phyloP scores from a whole-genome alignment of 495 filamentous ascomycete species.

The Annulohypoxylon nitens region DNA sequence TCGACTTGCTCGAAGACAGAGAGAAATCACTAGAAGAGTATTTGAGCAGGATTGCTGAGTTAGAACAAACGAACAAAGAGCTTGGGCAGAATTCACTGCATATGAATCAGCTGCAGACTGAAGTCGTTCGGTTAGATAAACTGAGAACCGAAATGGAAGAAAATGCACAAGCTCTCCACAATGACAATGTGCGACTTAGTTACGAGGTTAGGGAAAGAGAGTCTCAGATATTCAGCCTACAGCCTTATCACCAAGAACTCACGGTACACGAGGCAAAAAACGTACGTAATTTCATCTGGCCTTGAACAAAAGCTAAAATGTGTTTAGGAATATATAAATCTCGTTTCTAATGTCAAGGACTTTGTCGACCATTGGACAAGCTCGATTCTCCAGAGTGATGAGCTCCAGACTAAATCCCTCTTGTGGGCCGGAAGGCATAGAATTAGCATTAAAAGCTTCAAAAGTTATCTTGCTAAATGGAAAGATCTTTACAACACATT shows the following conservation, averaged over 20 bases:
- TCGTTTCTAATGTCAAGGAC: not conserved
- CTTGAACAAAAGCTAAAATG: not conserved
- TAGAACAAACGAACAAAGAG: no score
- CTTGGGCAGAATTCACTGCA: no score
- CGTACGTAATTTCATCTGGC: not conserved
- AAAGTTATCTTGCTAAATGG: not conserved
- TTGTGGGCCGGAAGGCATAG: not conserved
- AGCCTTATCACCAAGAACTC: not conserved
- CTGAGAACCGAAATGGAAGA: not conserved
- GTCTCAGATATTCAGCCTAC: conserved; percentile 1
- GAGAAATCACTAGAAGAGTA: no score
- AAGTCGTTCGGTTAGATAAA: not conserved
- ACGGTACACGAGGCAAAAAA: not conserved
- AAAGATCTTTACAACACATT: not conserved
- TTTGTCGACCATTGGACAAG: not conserved
- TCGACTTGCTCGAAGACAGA: no score
- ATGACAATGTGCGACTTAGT: not conserved
- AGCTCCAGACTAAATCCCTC: conserved; percentile 8
- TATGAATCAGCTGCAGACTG: no score
- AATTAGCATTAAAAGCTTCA: not conserved
- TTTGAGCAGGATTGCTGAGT: no score
- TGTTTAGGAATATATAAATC: not conserved
- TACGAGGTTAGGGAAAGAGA: not conserved
- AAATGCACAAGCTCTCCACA: not conserved
- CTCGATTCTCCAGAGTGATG: not conserved